A percentile compares a stretch with the other conserved stretches of the same genome.
These are phyloP conservation scores for Ustilago cynodontis DNA, from an alignment of 1,284 basidiomycete genomes.

Conservation along the genomic window DNA sequence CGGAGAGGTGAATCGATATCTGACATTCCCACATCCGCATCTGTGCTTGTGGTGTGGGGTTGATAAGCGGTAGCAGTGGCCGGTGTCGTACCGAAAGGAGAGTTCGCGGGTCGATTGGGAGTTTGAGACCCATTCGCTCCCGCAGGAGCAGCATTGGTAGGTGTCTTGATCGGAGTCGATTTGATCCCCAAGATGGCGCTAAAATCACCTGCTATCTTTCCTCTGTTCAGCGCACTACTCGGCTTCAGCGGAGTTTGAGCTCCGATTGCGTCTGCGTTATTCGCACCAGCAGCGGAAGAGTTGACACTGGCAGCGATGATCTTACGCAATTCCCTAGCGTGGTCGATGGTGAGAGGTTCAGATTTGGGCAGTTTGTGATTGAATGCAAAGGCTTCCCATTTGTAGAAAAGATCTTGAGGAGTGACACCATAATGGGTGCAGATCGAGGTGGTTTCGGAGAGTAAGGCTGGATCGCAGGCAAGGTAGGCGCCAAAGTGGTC, in stretches of 20 bases:
- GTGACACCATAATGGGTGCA: conserved; percentile 46
- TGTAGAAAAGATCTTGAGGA: conserved; percentile 60
- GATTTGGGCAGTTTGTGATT: conserved; percentile 43
- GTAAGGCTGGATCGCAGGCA: conserved; percentile 31
- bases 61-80: conserved; percentile 37
- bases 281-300: not conserved
- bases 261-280: not conserved
- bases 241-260: conserved; percentile 38
- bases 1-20: conserved; percentile 44
- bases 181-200: conserved; percentile 36
- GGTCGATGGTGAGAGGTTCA: conserved; percentile 40
- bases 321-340: conserved; percentile 50
- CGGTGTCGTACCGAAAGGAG: conserved; percentile 30
- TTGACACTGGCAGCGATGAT: conserved; percentile 46
- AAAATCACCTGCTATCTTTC: conserved; percentile 29
- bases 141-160: not conserved
- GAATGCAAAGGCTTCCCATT: conserved; percentile 59
- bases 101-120: conserved; percentile 15
- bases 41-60: not conserved
- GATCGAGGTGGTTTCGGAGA: conserved; percentile 51
- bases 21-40: conserved; percentile 24
- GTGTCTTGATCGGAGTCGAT: conserved; percentile 24
- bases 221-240: conserved; percentile 33
- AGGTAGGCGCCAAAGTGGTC: conserved; percentile 46
- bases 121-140: conserved; percentile 30